Evolutionary conservation across 345 rosid species (phyloP).

Genomic region (Gynandropsis gynandra): DNA sequence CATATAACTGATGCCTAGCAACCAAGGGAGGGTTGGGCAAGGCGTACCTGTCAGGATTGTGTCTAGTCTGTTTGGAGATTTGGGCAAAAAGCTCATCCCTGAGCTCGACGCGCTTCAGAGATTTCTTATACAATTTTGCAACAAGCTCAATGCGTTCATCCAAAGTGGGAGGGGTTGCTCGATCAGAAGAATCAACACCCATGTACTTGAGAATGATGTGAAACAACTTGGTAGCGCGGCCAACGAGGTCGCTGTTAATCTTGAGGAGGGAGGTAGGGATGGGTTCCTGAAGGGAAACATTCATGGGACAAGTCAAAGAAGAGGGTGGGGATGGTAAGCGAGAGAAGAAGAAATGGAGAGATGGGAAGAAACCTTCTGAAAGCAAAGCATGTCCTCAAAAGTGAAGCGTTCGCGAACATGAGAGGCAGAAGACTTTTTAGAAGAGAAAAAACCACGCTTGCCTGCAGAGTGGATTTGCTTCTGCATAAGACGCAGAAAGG

Average conservation of each 20-base stretch:
- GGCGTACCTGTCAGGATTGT: conserved; percentile 75
- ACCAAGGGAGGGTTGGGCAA: conserved; percentile 14
- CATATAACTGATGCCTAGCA: not conserved
- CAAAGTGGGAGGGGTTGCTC: conserved; percentile 53
- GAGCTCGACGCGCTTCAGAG: conserved; percentile 86
- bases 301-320: not conserved
- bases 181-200: conserved; percentile 91
- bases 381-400: conserved; percentile 93
- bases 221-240: conserved; percentile 83
- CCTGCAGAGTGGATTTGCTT: conserved; percentile 88
- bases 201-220: conserved; percentile 78
- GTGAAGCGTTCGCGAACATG: conserved; percentile 78
- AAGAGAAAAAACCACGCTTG: conserved; percentile 75
- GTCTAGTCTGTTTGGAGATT: conserved; percentile 94
- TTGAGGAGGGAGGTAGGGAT: conserved; percentile 91
- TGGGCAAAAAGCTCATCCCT: conserved; percentile 96
- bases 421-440: conserved; percentile 61
- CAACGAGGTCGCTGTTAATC: conserved; percentile 67
- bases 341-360: not conserved
- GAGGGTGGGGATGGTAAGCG: not conserved
- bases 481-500: conserved; percentile 85
- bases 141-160: conserved; percentile 87
- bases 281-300: conserved; percentile 53
- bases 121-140: conserved; percentile 76
- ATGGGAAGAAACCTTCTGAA: conserved; percentile 61